Evolutionary conservation across 1,139 yeast species (phyloP).

Genomic region (Scheffersomyces lignicola): DNA sequence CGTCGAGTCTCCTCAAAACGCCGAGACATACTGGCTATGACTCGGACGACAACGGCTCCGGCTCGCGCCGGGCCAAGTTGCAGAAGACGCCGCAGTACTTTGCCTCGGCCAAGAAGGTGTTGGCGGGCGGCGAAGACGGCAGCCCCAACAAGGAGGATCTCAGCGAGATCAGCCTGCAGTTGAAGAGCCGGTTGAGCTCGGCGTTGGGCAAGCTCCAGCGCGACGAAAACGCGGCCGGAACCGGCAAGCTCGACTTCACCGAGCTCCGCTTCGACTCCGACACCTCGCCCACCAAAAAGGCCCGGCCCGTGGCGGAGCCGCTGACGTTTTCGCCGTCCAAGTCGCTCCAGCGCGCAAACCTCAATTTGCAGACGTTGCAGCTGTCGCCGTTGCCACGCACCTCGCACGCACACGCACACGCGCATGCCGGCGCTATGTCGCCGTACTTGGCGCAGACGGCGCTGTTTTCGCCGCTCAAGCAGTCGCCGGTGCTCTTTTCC

Average conservation of each 20-base stretch:
- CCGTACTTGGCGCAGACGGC: slow-evolving; percentile 11
- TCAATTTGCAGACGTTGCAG: slow-evolving; percentile 41
- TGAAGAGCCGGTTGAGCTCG: slow-evolving; percentile 37
- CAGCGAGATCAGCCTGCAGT: slow-evolving; percentile 39
- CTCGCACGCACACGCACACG: neutral
- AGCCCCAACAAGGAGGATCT: slow-evolving; percentile 29
- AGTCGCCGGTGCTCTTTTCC: slow-evolving; percentile 24
- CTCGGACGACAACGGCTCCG: slow-evolving; percentile 14
- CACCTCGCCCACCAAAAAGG: slow-evolving; percentile 32
- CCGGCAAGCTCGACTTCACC: slow-evolving; percentile 29
- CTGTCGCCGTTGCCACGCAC: slow-evolving; percentile 28
- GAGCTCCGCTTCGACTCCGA: slow-evolving; percentile 32
- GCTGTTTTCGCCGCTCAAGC: slow-evolving; percentile 18
- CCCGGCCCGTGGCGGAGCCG: slow-evolving; percentile 9
- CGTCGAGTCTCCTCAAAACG: slow-evolving; percentile 31
- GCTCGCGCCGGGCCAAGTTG: slow-evolving; percentile 20
- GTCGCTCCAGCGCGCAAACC: slow-evolving; percentile 27
- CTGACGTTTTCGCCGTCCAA: slow-evolving; percentile 23
- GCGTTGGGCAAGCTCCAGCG: slow-evolving; percentile 42
- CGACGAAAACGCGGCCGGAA: slow-evolving; percentile 17
- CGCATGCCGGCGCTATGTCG: slow-evolving; percentile 9
- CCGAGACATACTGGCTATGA: slow-evolving; percentile 35
- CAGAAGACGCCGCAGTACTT: slow-evolving; percentile 45
- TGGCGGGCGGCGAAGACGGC: slow-evolving; percentile 13
- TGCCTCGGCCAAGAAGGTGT: slow-evolving; percentile 40